Evolutionary conservation across 805 yeast genomes (phyloP), one percentile per base, ranked within the genome.

Genomic region (Yarrowia keelungensis): DNA sequence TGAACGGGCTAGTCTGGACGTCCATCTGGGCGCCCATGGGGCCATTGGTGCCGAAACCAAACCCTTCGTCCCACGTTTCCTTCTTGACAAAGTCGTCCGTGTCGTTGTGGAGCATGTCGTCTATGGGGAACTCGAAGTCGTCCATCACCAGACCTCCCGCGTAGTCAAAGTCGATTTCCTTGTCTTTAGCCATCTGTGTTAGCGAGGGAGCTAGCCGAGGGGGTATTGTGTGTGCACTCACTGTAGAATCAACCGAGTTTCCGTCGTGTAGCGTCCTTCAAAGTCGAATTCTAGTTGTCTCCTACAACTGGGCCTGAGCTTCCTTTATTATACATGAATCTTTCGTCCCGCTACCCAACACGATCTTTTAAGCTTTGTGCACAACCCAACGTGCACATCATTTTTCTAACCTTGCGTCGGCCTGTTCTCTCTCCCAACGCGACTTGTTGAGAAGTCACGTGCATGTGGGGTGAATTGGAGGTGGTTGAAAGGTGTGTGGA

Each of bases 391-490:
- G 49, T 56, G 62, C 62, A 41, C 62, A 56, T 58, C 50, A 19
- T 11, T 45, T 45, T 58, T 58, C n/a, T 22, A 58, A 32, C 50
- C 32, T 43, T 42, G 12, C n/a, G 11, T 19, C 39, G 32, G 5
- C 26, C 35, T 39, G 53, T 8, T n/a, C 36, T 5, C 36, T 39
- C 47, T 56, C 62, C 50, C 65, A 58, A 58, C 65, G 65, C 50
- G 50, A 54, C 50, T 58, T 58, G 65, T 58, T 58, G 65, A 58
- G 65, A 26, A 26, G 65, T 58, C 65, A 58, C 65, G 65, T 58
- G 65, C 19, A 56, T 56, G 49, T 26, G 62, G 62, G 49, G 59
- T 14, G 43, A 26, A 26, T 5, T 26, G 32, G 32, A 26, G 32
- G 32, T 1, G 4, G 32, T 26, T 3, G 32, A 26, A 26, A 26